Percentiles rank a stretch among this genome's conserved stretches.
phyloP scores from a whole-genome alignment of 257 asterid genomes.

The Salvia hispanica region DNA sequence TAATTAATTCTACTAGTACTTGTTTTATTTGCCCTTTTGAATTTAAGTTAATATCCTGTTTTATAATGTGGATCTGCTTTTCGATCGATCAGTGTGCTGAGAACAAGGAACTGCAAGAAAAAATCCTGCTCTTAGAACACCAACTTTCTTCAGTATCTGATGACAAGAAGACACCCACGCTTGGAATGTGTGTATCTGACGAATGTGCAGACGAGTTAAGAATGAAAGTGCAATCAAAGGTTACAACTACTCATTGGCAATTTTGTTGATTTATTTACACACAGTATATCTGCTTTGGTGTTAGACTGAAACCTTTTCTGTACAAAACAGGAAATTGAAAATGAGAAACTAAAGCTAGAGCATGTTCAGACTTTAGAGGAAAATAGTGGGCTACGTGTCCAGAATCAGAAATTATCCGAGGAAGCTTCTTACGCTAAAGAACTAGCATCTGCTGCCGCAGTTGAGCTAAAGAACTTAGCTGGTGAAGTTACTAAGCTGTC shows the following conservation, averaged over 20 bases:
- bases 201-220: constrained; percentile 60
- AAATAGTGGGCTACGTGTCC: constrained; percentile 80
- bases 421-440: constrained; percentile 98
- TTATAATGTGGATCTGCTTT: constrained; percentile 29
- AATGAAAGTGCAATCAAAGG: constrained; percentile 81
- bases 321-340: constrained; percentile 67
- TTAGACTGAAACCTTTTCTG: constrained; percentile 3
- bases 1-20: not conserved
- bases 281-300: not conserved
- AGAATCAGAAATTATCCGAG: constrained; percentile 83
- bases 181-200: constrained; percentile 55
- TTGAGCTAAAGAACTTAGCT: constrained; percentile 82
- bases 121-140: constrained; percentile 57
- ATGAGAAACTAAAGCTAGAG: constrained; percentile 74
- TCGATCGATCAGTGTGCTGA: constrained; percentile 61
- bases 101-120: constrained; percentile 74
- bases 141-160: constrained; percentile 52
- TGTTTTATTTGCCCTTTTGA: constrained; percentile 5
- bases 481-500: constrained; percentile 89
- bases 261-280: constrained; percentile 3
- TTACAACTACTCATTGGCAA: constrained; percentile 22
- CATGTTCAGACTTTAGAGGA: constrained; percentile 80
- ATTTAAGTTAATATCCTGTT: constrained; percentile 14
- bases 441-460: constrained; percentile 94
- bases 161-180: constrained; percentile 44